phyloP scores from a whole-genome alignment of 345 rosid genomes.

The Syzygium aqueum region DNA sequence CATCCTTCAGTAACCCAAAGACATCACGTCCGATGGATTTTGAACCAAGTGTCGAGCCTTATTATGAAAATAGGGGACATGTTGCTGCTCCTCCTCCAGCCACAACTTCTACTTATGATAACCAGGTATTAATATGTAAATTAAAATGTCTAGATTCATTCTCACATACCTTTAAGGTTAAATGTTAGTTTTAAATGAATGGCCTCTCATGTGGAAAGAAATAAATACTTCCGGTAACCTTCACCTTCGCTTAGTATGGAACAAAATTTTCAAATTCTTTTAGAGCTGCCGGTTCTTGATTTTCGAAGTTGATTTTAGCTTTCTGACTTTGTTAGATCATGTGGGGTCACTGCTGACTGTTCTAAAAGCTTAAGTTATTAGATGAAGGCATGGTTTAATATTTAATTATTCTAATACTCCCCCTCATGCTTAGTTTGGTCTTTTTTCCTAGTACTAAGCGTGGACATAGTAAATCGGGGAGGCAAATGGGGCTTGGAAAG shows the following conservation, averaged over 20 bases:
- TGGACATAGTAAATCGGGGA: too few species aligned
- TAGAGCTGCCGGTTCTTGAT: background rate
- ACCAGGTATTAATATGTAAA: slow-evolving; percentile 2
- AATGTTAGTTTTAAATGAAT: background rate
- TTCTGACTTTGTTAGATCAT: background rate
- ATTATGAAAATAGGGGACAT: slow-evolving; percentile 12
- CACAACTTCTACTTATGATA: slow-evolving; percentile 1
- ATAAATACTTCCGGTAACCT: background rate
- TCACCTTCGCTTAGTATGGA: background rate
- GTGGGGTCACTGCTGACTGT: too few species aligned
- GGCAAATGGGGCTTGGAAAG: too few species aligned
- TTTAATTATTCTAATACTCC: too few species aligned
- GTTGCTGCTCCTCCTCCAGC: slow-evolving; percentile 12
- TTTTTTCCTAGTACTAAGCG: too few species aligned
- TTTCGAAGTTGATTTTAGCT: background rate
- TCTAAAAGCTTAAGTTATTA: too few species aligned
- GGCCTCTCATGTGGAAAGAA: background rate
- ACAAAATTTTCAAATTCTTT: background rate
- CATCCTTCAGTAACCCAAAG: slow-evolving; percentile 7
- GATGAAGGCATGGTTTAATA: too few species aligned
- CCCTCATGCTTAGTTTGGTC: too few species aligned
- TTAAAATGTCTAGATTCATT: background rate
- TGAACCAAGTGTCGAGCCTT: slow-evolving; percentile 17
- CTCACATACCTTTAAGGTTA: background rate
- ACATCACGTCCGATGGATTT: slow-evolving; percentile 11